These are phyloP conservation scores for Peronospora farinosa DNA, from an alignment of 352 stramenopile species.

Conservation along the genomic window DNA sequence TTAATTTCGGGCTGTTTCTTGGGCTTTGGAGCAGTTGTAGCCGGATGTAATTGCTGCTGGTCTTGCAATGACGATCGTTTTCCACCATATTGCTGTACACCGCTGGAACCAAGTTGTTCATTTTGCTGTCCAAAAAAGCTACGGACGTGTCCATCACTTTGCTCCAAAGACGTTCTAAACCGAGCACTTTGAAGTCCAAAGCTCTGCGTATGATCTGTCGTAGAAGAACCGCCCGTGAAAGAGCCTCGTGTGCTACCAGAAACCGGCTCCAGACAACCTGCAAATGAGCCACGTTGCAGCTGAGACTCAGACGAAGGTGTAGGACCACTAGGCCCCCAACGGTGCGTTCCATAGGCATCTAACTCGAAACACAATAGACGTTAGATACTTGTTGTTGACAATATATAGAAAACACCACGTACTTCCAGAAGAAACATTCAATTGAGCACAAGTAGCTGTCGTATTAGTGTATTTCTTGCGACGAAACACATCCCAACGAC, in stretches of 20 bases:
- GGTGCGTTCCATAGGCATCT: constrained; percentile 59
- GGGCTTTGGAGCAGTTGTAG: constrained; percentile 21
- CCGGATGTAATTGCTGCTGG: constrained; percentile 14
- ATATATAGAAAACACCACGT: constrained; percentile 5
- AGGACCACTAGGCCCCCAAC: constrained; percentile 56
- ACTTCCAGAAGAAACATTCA: constrained; percentile 34
- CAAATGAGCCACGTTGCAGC: constrained; percentile 20
- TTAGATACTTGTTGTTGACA: background rate
- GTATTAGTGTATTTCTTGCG: constrained; percentile 51
- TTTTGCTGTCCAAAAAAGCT: constrained; percentile 28
- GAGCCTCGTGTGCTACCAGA: constrained; percentile 16
- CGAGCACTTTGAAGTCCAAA: constrained; percentile 18
- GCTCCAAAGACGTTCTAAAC: constrained; percentile 13
- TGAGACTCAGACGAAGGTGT: constrained; percentile 27
- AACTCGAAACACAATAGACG: background rate
- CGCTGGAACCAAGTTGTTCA: constrained; percentile 15
- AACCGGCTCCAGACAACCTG: constrained; percentile 24
- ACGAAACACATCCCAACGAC: constrained; percentile 77
- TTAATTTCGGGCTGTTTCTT: constrained; percentile 67
- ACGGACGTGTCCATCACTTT: constrained; percentile 22
- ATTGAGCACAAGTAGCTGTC: constrained; percentile 36
- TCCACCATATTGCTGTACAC: constrained; percentile 15
- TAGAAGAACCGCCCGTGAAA: constrained; percentile 14
- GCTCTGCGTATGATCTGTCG: constrained; percentile 23
- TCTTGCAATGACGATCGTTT: constrained; percentile 29